These are phyloP conservation scores for Marasmius sp. DNA, from an alignment of 1,284 basidiomycete genomes.

Conservation along the genomic window DNA sequence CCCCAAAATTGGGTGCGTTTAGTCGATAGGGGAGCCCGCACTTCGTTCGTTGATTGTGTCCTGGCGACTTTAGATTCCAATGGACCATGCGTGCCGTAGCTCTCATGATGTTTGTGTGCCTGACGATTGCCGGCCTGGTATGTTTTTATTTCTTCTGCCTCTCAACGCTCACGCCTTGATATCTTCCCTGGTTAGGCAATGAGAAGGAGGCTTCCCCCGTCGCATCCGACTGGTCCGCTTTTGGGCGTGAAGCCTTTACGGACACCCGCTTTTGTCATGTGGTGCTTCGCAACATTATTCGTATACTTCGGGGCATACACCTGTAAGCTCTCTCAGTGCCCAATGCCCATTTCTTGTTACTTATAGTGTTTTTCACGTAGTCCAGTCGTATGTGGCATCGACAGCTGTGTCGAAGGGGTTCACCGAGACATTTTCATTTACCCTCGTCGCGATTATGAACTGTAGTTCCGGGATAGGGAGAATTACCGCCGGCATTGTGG, in stretches of 20 bases:
- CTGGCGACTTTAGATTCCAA: not conserved
- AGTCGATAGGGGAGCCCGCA: not conserved
- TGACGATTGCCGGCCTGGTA: not conserved
- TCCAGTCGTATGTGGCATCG: not conserved
- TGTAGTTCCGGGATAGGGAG: not conserved
- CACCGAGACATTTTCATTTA: not conserved
- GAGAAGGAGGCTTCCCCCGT: not conserved
- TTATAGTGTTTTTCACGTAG: not conserved
- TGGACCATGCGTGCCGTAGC: not conserved
- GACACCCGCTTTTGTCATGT: not conserved
- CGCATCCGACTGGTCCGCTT: not conserved
- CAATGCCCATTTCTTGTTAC: not conserved
- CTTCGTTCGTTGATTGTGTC: not conserved
- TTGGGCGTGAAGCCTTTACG: not conserved
- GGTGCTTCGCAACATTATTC: not conserved
- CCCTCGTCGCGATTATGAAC: conserved; percentile 1
- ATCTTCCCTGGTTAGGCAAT: not conserved
- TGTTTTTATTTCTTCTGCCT: not conserved
- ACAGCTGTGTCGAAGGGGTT: not conserved
- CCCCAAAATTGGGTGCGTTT: not conserved
- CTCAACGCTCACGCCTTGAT: not conserved
- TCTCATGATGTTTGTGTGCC: not conserved
- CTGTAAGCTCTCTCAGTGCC: not conserved
- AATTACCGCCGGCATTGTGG: not conserved
- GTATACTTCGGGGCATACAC: not conserved